Base-by-base conservation (phyloP, 2,329 filamentous ascomycete genomes). In the Chaetomium sp. region DNA sequence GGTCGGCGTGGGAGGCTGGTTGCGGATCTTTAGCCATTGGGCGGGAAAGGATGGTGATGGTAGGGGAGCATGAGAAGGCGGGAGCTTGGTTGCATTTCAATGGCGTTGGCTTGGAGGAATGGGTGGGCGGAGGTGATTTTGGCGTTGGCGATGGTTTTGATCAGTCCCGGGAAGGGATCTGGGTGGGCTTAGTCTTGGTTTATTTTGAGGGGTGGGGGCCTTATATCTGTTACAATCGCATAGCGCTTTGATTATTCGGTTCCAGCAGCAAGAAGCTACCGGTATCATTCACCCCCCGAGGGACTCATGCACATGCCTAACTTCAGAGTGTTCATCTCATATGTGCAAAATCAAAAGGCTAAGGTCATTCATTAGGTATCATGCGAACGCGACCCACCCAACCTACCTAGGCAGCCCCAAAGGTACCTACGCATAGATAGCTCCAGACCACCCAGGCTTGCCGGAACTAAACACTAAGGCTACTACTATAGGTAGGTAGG, bases 281-380 rank as follows among this genome's bases (percentile, higher is more conserved):
- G 7, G n/a, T 47, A 23, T 47, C n/a, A 23, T 23, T 23, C 2
- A 47, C n/a, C 45, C 5, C 2, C 7, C 42, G 7, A 47, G 19
- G 19, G 9, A 47, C 27, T 29, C 27, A n/a, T 45, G 16, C 19
- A 35, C 10, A 12, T 45, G 23, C 49, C 2, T 27, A 12, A 13
- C 23, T 50, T 23, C 6, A 25, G 19, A 21, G 21, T 9, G 9
- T 4, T 21, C 21, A n/a, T 23, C n/a, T 49, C 21, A 9, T 27
- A 13, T 27, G 23, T 25, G 10, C 27, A 16, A 29, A 31, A 29
- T 2, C 13, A 29, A 25, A 16, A n/a, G 4, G 7, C 7, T 13
- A 25, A 49, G 13, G 23, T 53, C 49, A 60, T 54, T 53, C 49
- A 60, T 54, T 51, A 60, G 23, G 58, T 53, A 54, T 54, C 49